Base-by-base conservation (phyloP, 495 filamentous ascomycete species). In the Neurospora sp. region DNA sequence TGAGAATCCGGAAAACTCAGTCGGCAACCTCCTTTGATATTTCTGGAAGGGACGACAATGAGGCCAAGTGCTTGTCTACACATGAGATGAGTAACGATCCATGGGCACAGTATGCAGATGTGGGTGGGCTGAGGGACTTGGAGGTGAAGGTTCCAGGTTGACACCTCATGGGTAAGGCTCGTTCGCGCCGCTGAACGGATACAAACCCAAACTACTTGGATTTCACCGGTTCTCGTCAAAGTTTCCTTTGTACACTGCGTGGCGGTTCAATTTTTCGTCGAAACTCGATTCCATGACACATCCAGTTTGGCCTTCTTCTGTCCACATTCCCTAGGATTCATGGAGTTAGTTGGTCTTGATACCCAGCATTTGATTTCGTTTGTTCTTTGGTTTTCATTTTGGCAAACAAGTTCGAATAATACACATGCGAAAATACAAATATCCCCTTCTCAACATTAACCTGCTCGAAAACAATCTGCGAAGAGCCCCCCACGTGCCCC, bases 31-130 rank as follows among this genome's bases (percentile, higher is more conserved):
- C 59, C 37, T 8, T 35, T 0, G 70, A 74, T 11, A 62, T 70
- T 37, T 11, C 20, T 42, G 42, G 38, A 48, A 66, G 27, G 37
- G 48, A 38, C 70, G 48, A 69, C 69, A 48, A 38, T 37, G 38
- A 40, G 12, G 54, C 12, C 38, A 71, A 37, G 14, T 40, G 59
- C 54, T 5, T 9, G 23, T 40, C 35, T 71, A 23, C 39, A 37
- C 39, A 10, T n/a, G 27, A 69, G 39, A 37, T 10, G 66, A 40
- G 23, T 46, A 69, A 40, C 69, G 77, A 81, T 59, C 78, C 78
- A 39, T 83, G 78, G 81, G 78, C 77, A 42, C 81, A 81, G 72
- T 82, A 77, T 40, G 74, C 74, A 4, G 77, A 79, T 39, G 75
- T 82, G 3, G 81, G 81, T 16, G 81, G 80, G 5, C 42, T 83